phyloP scores from a whole-genome alignment of 176 grass and related monocot genomes.

The Elymus sibiricus region DNA sequence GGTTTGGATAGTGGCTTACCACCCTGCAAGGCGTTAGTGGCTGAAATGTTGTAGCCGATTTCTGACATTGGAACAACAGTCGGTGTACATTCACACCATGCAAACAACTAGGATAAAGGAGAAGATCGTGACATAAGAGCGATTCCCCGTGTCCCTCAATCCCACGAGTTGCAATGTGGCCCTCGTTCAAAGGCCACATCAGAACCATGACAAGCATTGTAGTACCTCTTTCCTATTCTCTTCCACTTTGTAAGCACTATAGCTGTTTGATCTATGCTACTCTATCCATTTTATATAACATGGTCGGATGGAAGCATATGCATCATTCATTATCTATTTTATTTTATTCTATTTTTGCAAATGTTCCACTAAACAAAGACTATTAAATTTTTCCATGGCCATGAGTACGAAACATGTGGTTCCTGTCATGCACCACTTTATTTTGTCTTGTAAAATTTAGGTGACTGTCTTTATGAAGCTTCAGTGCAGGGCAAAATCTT shows the following conservation, averaged over 20 bases:
- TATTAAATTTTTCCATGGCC: background rate
- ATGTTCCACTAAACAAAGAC: background rate
- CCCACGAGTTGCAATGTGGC: background rate
- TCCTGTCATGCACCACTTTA: background rate
- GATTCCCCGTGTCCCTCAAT: background rate
- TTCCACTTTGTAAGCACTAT: background rate
- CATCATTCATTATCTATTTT: too few species aligned
- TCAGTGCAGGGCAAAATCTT: background rate
- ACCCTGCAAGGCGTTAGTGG: too few species aligned
- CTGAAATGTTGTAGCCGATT: too few species aligned
- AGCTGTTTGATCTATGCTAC: background rate
- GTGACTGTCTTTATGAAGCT: background rate
- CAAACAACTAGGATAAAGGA: background rate
- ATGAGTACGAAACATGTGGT: background rate
- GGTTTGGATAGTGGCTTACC: too few species aligned
- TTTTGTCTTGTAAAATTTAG: background rate
- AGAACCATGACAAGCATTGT: background rate
- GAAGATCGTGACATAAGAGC: background rate
- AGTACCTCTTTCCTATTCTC: background rate
- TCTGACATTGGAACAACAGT: too few species aligned
- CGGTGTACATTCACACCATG: too few species aligned
- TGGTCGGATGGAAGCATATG: background rate
- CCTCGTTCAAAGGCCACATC: background rate
- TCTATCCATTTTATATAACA: background rate
- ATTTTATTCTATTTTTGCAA: too few species aligned